Percentiles rank a stretch among this genome's conserved stretches.
phyloP scores from a whole-genome alignment of 108 stramenopile genomes.

The Aurantiochytrium sp. region DNA sequence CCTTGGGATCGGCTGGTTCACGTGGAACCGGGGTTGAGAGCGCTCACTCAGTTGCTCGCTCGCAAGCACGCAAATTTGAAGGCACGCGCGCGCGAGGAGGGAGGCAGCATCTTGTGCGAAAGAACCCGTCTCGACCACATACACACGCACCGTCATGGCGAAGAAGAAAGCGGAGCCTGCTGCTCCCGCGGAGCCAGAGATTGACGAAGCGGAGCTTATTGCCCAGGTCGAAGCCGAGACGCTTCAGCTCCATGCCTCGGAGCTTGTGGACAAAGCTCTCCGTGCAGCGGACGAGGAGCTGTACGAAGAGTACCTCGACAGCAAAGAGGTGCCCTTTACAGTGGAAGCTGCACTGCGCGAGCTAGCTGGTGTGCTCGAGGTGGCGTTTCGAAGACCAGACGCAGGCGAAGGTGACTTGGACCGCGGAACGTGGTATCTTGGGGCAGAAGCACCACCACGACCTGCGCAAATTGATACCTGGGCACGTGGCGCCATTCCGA shows the following conservation, averaged over 20 bases:
- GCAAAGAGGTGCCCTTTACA: background rate
- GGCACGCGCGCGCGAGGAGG: no score
- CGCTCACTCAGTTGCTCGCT: no score
- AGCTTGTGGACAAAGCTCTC: background rate
- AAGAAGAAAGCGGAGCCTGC: background rate
- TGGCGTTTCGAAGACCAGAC: background rate
- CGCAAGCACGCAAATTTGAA: no score
- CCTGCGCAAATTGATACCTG: background rate
- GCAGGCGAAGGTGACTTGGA: background rate
- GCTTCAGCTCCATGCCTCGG: background rate
- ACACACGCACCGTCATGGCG: background rate
- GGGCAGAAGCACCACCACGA: background rate
- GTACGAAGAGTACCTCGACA: background rate
- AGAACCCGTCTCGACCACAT: background rate
- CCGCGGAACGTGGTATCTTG: background rate
- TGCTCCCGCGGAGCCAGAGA: background rate
- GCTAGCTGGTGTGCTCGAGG: background rate
- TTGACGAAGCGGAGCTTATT: background rate
- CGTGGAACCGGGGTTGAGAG: no score
- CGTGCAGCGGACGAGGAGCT: background rate
- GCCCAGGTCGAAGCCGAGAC: background rate
- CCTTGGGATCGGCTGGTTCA: no score
- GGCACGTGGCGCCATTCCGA: background rate
- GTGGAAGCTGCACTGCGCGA: background rate
- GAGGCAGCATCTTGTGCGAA: background rate